Evolutionary conservation across 148 eudicot species (phyloP).

Genomic region (Suaeda aralocaspica): DNA sequence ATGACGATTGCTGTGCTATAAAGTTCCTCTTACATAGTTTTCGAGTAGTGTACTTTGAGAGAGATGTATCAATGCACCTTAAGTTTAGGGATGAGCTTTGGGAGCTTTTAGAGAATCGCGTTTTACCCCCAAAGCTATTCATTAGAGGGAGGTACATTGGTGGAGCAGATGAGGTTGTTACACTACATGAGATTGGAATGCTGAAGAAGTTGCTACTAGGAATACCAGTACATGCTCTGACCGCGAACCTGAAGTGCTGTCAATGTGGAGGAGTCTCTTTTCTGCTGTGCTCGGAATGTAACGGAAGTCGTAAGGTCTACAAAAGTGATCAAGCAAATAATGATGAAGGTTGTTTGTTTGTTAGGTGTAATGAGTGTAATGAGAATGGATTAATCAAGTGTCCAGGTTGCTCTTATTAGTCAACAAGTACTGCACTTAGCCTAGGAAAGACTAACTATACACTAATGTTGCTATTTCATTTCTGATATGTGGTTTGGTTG

Average conservation of each 20-base stretch:
- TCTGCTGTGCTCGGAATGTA: conserved; percentile 50
- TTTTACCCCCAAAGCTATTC: conserved; percentile 66
- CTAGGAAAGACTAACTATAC: background rate
- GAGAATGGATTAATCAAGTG: conserved; percentile 78
- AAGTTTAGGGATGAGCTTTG: conserved; percentile 58
- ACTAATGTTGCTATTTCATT: background rate
- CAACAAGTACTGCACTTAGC: background rate
- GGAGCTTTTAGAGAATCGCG: conserved; percentile 42
- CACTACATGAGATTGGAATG: conserved; percentile 56
- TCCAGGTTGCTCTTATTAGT: conserved; percentile 43
- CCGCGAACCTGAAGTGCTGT: conserved; percentile 29
- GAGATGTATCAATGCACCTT: conserved; percentile 66
- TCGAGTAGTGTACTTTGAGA: conserved; percentile 43
- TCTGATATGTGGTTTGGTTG: background rate
- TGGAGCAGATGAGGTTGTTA: conserved; percentile 66
- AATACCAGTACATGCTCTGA: conserved; percentile 32
- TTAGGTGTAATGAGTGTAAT: conserved; percentile 55
- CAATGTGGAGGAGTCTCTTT: conserved; percentile 56
- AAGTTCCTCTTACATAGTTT: conserved; percentile 53
- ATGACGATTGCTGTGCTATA: conserved; percentile 48
- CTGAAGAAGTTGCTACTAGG: conserved; percentile 51
- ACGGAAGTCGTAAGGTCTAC: conserved; percentile 58
- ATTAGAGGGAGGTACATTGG: conserved; percentile 66
- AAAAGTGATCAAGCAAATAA: conserved; percentile 26
- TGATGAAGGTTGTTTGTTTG: conserved; percentile 15